A percentile compares a stretch with the other conserved stretches of the same genome.
phyloP scores from a whole-genome alignment of 1,284 basidiomycete species.

The Microbotryomycetes sp. region DNA sequence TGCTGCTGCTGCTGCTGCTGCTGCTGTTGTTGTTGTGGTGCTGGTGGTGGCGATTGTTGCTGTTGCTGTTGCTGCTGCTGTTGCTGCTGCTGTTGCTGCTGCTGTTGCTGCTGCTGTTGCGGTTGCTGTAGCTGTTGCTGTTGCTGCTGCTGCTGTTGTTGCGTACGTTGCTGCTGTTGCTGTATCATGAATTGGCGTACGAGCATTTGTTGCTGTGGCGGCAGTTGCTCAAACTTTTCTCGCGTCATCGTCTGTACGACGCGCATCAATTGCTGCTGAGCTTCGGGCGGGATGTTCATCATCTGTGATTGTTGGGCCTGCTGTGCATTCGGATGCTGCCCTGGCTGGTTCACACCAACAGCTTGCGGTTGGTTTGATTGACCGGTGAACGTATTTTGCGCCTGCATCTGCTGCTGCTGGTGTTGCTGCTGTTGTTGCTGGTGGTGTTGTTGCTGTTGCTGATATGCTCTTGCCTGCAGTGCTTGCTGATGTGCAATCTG shows the following conservation, averaged over 20 bases:
- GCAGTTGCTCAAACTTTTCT: slow-evolving; percentile 9
- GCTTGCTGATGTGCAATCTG: too few relatives aligned
- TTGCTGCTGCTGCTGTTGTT: neutral
- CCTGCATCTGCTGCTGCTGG: too few relatives aligned
- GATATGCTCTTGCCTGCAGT: too few relatives aligned
- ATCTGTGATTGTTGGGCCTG: neutral
- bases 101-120: neutral
- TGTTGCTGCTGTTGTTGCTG: too few relatives aligned
- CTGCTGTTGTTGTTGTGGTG: neutral
- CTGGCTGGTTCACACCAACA: too few relatives aligned
- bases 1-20: slow-evolving; percentile 6
- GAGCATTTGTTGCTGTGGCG: slow-evolving; percentile 14
- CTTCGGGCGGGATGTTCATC: neutral
- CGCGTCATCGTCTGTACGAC: slow-evolving; percentile 9
- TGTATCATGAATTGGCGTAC: slow-evolving; percentile 11
- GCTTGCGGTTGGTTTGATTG: too few relatives aligned
- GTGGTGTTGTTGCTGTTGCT: too few relatives aligned
- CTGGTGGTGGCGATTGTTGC: neutral
- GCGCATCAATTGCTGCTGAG: neutral
- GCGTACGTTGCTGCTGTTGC: neutral
- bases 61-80: neutral
- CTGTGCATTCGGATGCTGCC: too few relatives aligned
- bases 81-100: neutral
- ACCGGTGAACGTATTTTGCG: too few relatives aligned
- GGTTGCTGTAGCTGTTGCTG: neutral